Percentiles rank a stretch among this genome's conserved stretches.
Conservation (phyloP, 306 rosid genomes). For the Echinosophora koreensis region DNA sequence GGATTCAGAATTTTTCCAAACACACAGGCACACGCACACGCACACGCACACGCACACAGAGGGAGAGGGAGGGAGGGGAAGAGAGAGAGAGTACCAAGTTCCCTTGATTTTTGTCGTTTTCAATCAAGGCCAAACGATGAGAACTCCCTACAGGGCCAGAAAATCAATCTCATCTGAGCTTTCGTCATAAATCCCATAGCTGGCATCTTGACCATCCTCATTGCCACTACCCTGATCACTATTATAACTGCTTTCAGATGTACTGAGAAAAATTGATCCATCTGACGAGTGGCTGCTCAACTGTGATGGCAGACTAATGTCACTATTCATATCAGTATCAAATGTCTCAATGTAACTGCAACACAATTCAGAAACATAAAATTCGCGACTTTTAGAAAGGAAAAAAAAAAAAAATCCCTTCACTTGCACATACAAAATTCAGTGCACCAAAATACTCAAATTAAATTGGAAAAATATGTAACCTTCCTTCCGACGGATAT, state of each 20-base stretch:
- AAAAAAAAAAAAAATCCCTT: not conserved
- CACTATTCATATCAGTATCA: conserved; percentile 76
- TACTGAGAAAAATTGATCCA: conserved; percentile 76
- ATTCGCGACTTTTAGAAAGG: conserved; percentile 34
- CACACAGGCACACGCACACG: not conserved
- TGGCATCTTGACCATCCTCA: conserved; percentile 82
- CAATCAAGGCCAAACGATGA: conserved; percentile 42
- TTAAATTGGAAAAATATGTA: conserved; percentile 38
- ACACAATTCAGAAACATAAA: conserved; percentile 49
- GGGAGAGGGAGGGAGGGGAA: conserved; percentile 30
- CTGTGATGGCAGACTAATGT: conserved; percentile 74
- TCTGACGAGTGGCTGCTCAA: conserved; percentile 77
- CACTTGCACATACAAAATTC: conserved; percentile 23
- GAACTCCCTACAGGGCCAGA: conserved; percentile 56
- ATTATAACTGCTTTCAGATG: conserved; percentile 90
- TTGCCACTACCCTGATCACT: conserved; percentile 98
- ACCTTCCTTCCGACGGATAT: conserved; percentile 97
- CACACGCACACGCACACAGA: not conserved
- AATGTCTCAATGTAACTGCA: conserved; percentile 81
- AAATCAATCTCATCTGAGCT: conserved; percentile 92
- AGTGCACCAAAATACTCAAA: conserved; percentile 7
- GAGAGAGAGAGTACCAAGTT: conserved; percentile 59
- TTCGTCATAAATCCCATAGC: conserved; percentile 70
- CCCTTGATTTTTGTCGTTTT: conserved; percentile 49
- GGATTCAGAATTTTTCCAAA: conserved; percentile 5